Evolutionary conservation across 164 flowering plant genomes (phyloP), one percentile per base, ranked within the genome.

Genomic region (Paratinospora sagittata): DNA sequence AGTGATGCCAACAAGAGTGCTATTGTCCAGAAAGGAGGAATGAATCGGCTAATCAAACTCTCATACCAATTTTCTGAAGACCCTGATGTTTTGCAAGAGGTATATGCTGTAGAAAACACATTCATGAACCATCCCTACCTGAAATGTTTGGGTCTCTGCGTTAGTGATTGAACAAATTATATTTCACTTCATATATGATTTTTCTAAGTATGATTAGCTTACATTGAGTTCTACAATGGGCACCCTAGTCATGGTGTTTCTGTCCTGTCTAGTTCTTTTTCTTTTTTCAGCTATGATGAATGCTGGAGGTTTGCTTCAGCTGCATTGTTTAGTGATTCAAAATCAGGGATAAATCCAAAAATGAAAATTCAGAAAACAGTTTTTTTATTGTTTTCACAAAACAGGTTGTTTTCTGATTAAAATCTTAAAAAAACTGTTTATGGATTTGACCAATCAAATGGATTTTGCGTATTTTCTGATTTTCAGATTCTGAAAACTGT

Each of bases 31-130:
- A 90, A 84, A 75, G 78, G 85, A 9, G 99, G 99, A 69, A 55
- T 91, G 77, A 85, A 91, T 70, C 83, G 74, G 76, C 81, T 95
- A 61, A 81, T 95, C 70, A 83, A 69, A 72, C 90, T 92, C 16
- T 81, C 94, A 26, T 75, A 84, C 61, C 87, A 82, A 83, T 90
- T 90, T 82, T 80, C 87, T 66, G 98, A 92, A 57, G 97, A 95
- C 64, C 91, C 95, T 47, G 84, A 86, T 45, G 89, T 95, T 26
- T 76, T 92, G 55, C 98, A 86, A 83, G 99, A 95, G 97, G 99
- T 91, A 79, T 69, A 67, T 63, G 14, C 23, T 37, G 23, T 11
- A 41, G 8, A 7, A 26, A 45, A 19, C 37, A 57, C 13, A 24
- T 9, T 23, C 33, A 8, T 24, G 30, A 52, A 52, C 16, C 23